Conservation (phyloP, 1,284 basidiomycete species). For the Trichosporon sp. region DNA sequence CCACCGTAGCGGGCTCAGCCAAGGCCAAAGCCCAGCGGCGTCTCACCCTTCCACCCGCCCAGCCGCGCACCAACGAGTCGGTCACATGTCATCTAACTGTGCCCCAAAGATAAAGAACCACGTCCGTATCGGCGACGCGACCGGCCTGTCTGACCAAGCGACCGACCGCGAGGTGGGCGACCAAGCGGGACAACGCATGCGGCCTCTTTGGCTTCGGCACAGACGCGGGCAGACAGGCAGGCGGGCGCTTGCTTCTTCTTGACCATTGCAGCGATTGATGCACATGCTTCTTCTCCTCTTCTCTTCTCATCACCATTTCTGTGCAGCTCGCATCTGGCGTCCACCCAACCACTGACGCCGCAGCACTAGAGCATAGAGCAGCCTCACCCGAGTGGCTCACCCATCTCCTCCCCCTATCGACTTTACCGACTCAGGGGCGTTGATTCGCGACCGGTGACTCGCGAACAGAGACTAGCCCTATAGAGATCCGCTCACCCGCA, state of each 20-base stretch:
- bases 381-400: constrained; percentile 3
- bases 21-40: too few relatives aligned
- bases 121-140: neutral
- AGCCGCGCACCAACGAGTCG: too few relatives aligned
- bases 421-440: neutral
- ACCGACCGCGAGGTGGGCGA: neutral
- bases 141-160: too few relatives aligned
- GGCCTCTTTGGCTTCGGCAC: neutral
- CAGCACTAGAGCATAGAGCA: neutral
- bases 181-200: neutral
- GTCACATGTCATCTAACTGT: neutral
- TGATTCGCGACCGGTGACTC: neutral
- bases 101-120: neutral
- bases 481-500: neutral
- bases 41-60: too few relatives aligned
- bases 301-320: neutral
- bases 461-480: neutral
- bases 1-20: too few relatives aligned
- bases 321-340: neutral
- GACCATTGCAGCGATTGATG: too few relatives aligned
- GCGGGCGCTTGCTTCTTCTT: too few relatives aligned
- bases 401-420: neutral
- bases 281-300: neutral
- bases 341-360: neutral
- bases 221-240: too few relatives aligned